These are phyloP conservation scores for Pestalotiopsis sp. DNA, from an alignment of 2,329 filamentous ascomycete genomes.

Conservation along the genomic window DNA sequence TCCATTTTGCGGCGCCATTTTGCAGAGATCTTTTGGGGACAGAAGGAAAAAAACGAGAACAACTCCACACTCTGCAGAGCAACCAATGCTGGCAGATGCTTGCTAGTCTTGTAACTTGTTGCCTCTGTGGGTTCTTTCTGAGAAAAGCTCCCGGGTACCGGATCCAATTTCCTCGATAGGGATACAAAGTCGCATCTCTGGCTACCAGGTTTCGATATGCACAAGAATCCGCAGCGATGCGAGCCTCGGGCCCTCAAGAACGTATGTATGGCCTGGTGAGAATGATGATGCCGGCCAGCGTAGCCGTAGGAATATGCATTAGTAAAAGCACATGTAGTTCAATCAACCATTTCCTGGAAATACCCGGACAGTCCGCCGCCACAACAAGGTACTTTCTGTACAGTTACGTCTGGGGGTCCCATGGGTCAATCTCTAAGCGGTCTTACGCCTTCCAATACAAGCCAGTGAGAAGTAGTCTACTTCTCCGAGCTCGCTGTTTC, in stretches of 20 bases:
- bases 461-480: slow-evolving; percentile 3
- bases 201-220: neutral
- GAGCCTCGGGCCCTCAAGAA: neutral
- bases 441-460: slow-evolving; percentile 10
- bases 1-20: slow-evolving; percentile 9
- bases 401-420: neutral
- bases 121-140: neutral
- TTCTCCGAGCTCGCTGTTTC: slow-evolving; percentile 12
- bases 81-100: neutral
- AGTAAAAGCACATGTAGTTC: slow-evolving; percentile 7
- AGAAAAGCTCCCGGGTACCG: slow-evolving; percentile 1
- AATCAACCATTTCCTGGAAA: neutral
- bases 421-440: slow-evolving; percentile 4
- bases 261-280: neutral
- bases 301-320: neutral
- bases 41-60: neutral
- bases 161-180: slow-evolving; percentile 10
- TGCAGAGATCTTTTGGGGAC: neutral
- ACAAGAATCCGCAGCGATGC: neutral
- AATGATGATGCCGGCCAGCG: neutral
- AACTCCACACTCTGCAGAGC: slow-evolving; percentile 11
- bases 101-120: neutral
- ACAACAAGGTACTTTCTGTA: neutral
- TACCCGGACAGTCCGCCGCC: slow-evolving; percentile 3
- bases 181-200: neutral